phyloP scores from a whole-genome alignment of 345 rosid genomes.

The Brassica incana region DNA sequence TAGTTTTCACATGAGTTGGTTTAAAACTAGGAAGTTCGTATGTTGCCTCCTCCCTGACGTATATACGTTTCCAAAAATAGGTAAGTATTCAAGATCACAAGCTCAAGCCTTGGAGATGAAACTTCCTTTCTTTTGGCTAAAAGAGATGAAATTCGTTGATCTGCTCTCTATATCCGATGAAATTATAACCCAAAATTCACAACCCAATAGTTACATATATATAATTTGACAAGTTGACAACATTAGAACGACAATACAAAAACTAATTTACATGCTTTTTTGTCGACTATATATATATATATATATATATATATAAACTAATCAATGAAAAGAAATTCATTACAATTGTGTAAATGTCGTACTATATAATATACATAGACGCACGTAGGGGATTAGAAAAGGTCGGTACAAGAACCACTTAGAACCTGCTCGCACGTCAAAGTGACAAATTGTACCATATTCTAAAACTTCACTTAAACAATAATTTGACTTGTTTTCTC shows the following conservation, averaged over 20 bases:
- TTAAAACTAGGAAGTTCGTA: too few relatives aligned
- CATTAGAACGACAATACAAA: neutral
- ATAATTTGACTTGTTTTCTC: constrained; percentile 29
- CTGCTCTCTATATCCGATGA: neutral
- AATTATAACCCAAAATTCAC: neutral
- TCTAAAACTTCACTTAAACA: constrained; percentile 24
- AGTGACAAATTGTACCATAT: constrained; percentile 8
- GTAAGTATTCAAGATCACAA: neutral
- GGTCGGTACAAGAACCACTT: constrained; percentile 23
- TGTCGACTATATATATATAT: neutral
- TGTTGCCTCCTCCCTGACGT: too few relatives aligned
- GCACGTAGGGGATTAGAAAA: constrained; percentile 33
- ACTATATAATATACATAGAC: constrained; percentile 12
- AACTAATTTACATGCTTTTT: neutral
- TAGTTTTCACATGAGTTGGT: too few relatives aligned
- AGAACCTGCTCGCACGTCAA: constrained; percentile 39
- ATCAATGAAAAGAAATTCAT: neutral
- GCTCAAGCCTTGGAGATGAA: neutral
- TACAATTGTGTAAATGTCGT: neutral
- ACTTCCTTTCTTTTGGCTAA: neutral
- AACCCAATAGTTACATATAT: neutral
- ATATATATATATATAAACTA: neutral
- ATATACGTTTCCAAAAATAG: too few relatives aligned
- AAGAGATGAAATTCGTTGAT: neutral
- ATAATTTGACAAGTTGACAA: neutral